Percentiles rank a stretch among this genome's conserved stretches.
Evolutionary conservation across 345 rosid genomes (phyloP).

Genomic region (Laguncularia racemosa): DNA sequence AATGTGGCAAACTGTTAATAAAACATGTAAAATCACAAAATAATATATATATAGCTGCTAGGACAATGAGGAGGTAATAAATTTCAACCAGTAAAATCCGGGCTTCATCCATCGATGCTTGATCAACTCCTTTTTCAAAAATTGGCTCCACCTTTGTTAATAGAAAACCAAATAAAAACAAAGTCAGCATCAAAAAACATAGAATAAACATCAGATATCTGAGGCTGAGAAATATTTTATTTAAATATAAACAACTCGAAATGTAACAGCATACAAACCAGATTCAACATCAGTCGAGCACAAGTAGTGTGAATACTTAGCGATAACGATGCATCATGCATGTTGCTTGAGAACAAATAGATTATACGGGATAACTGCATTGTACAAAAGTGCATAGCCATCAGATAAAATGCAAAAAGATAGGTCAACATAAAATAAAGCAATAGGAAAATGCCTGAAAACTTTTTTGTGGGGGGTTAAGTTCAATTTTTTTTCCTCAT

Average conservation of each 20-base stretch:
- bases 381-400: constrained; percentile 11
- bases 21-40: constrained; percentile 1
- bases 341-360: constrained; percentile 91
- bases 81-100: constrained; percentile 72
- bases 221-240: background rate
- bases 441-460: background rate
- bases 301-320: constrained; percentile 96
- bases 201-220: background rate
- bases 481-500: too few relatives aligned
- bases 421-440: background rate
- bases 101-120: constrained; percentile 93
- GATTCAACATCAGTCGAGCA: constrained; percentile 96
- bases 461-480: too few relatives aligned
- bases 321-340: constrained; percentile 96
- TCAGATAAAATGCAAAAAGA: background rate
- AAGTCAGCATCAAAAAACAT: constrained; percentile 10
- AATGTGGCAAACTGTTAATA: constrained; percentile 14
- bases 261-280: constrained; percentile 37
- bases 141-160: constrained; percentile 82
- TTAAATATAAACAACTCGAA: background rate
- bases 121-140: constrained; percentile 94
- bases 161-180: constrained; percentile 15
- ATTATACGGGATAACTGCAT: constrained; percentile 92
- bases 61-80: constrained; percentile 9
- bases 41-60: constrained; percentile 7